Conservation (phyloP, 2,329 filamentous ascomycete species). For the Trichoderma sp. region DNA sequence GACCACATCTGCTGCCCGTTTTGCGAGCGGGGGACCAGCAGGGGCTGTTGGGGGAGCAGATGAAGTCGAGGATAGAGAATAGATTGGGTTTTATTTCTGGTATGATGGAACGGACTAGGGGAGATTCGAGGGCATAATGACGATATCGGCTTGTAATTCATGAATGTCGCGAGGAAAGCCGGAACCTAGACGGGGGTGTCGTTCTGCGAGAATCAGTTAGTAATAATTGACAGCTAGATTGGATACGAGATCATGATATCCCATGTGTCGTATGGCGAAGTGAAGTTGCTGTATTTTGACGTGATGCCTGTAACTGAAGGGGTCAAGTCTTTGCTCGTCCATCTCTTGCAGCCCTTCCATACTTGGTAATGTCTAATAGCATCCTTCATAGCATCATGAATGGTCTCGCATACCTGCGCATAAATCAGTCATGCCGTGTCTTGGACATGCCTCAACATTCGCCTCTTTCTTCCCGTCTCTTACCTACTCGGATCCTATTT, state of each 20-base stretch:
- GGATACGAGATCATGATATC: not conserved
- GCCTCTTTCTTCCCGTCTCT: not conserved
- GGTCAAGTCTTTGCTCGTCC: not conserved
- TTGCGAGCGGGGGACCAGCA: slow-evolving; percentile 42
- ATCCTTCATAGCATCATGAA: not conserved
- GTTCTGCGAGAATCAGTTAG: not conserved
- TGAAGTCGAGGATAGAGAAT: not conserved
- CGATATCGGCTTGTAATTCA: not conserved
- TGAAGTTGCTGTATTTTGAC: not conserved
- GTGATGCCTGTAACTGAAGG: not conserved
- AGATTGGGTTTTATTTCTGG: not conserved
- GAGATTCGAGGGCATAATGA: not conserved
- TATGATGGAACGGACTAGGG: not conserved
- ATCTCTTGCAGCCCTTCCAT: not conserved
- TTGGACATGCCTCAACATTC: not conserved
- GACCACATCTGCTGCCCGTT: slow-evolving; percentile 57
- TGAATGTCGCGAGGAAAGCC: no score
- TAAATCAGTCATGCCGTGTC: no score
- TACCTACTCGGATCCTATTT: not conserved
- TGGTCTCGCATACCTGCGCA: not conserved
- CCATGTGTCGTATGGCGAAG: not conserved
- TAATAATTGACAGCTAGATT: not conserved
- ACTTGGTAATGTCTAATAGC: not conserved
- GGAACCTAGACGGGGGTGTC: not conserved
- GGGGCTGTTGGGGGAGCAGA: not conserved